These are phyloP conservation scores for Dimocarpus longan DNA, from an alignment of 345 rosid genomes.

Conservation along the genomic window DNA sequence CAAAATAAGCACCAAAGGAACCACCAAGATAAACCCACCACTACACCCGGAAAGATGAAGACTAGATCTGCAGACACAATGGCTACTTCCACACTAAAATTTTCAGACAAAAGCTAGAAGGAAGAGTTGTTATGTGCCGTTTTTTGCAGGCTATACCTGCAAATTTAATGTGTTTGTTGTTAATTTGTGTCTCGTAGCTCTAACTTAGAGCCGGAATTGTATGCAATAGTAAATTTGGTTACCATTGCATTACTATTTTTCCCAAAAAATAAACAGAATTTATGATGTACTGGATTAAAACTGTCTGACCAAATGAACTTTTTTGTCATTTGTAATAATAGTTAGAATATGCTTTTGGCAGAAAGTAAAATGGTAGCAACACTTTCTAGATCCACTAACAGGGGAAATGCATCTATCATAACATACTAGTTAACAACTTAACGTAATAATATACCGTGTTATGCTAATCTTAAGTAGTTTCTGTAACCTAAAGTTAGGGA, in stretches of 20 bases:
- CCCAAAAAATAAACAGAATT: neutral
- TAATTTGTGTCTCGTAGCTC: too few species aligned
- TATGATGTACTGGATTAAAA: neutral
- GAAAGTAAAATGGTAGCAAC: neutral
- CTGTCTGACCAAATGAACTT: neutral
- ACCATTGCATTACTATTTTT: neutral
- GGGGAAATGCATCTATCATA: neutral
- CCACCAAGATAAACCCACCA: too few species aligned
- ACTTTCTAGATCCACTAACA: neutral
- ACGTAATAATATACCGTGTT: too few species aligned
- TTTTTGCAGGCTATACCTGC: too few species aligned
- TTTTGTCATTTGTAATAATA: neutral
- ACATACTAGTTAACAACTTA: neutral
- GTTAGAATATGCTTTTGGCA: neutral
- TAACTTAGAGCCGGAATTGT: too few species aligned
- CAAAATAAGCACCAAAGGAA: too few species aligned
- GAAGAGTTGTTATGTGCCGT: too few species aligned
- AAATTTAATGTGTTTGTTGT: too few species aligned
- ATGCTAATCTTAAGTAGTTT: slow-evolving; percentile 3
- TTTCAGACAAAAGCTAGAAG: too few species aligned
- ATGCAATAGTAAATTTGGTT: neutral
- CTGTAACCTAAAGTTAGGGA: slow-evolving; percentile 16
- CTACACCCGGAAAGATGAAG: neutral
- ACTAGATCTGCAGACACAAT: too few species aligned
- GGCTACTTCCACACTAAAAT: too few species aligned